These are phyloP conservation scores for Hypoxylon sp. DNA, from an alignment of 2,329 filamentous ascomycete genomes.

Conservation along the genomic window DNA sequence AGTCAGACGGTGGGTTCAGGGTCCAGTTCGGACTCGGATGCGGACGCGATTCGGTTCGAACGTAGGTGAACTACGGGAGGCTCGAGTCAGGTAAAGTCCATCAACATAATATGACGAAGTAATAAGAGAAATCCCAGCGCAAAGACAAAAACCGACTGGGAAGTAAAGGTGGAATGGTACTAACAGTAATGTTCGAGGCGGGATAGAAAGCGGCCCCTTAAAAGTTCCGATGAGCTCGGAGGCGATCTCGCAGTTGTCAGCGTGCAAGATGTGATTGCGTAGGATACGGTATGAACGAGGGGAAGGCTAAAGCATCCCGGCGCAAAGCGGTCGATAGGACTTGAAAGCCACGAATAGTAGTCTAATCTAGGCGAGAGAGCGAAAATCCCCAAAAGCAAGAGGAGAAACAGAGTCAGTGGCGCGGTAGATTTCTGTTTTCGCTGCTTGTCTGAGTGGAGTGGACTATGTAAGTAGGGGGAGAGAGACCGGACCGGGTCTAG, in stretches of 20 bases:
- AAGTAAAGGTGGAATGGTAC: slow-evolving; percentile 28
- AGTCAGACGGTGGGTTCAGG: slow-evolving; percentile 10
- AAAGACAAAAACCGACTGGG: slow-evolving; percentile 12
- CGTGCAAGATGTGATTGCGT: slow-evolving; percentile 11
- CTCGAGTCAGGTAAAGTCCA: slow-evolving; percentile 29
- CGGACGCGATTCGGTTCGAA: slow-evolving; percentile 16
- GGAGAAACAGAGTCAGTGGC: slow-evolving; percentile 30
- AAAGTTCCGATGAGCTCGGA: slow-evolving; percentile 27
- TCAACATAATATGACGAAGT: slow-evolving; percentile 15
- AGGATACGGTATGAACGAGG: slow-evolving; percentile 18
- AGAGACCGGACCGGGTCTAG: slow-evolving; percentile 19
- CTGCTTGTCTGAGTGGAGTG: slow-evolving; percentile 3
- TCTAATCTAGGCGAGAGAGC: slow-evolving; percentile 19
- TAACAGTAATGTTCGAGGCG: slow-evolving; percentile 30
- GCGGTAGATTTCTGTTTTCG: slow-evolving; percentile 30
- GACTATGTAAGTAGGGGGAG: slow-evolving; percentile 19
- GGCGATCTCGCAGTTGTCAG: slow-evolving; percentile 16
- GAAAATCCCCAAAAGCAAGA: slow-evolving; percentile 19
- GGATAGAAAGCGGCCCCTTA: slow-evolving; percentile 22
- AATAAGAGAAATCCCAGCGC: slow-evolving; percentile 30
- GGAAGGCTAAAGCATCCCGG: slow-evolving; percentile 30
- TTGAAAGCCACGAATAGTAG: slow-evolving; percentile 12
- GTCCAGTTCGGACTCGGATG: slow-evolving; percentile 3
- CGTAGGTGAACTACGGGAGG: slow-evolving; percentile 11
- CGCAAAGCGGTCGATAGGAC: slow-evolving; percentile 30